phyloP scores from a whole-genome alignment of 371 early-diverging fungal species.

The Mucor racemosus region DNA sequence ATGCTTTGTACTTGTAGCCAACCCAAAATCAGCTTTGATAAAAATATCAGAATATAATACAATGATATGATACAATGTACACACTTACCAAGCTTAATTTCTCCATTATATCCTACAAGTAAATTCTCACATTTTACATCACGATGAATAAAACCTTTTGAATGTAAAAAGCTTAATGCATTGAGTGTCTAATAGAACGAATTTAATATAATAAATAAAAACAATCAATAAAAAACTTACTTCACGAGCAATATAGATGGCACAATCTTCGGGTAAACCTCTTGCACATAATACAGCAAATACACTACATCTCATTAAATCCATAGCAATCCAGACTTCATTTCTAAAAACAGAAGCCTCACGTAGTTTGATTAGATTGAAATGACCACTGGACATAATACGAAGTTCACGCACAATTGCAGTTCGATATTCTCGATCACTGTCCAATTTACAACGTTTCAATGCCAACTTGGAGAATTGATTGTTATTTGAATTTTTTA shows the following conservation, averaged over 20 bases:
- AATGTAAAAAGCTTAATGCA: conserved; percentile 44
- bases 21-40: conserved; percentile 51
- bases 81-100: conserved; percentile 46
- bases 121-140: conserved; percentile 59
- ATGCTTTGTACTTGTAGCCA: conserved; percentile 44
- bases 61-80: neutral
- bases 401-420: conserved; percentile 52
- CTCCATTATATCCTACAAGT: conserved; percentile 45
- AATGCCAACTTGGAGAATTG: conserved; percentile 31
- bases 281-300: conserved; percentile 50
- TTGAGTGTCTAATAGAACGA: conserved; percentile 34
- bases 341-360: conserved; percentile 44
- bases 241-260: conserved; percentile 45
- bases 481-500: conserved; percentile 11
- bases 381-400: conserved; percentile 53
- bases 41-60: neutral
- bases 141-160: conserved; percentile 53
- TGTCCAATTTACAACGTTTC: conserved; percentile 48
- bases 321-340: conserved; percentile 59
- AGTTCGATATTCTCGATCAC: conserved; percentile 48
- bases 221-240: conserved; percentile 14
- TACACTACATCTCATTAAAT: conserved; percentile 53
- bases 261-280: conserved; percentile 49
- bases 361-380: conserved; percentile 45
- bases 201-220: neutral